These are phyloP conservation scores for Tylopilus sp. DNA, from an alignment of 1,284 basidiomycete genomes.

Conservation along the genomic window DNA sequence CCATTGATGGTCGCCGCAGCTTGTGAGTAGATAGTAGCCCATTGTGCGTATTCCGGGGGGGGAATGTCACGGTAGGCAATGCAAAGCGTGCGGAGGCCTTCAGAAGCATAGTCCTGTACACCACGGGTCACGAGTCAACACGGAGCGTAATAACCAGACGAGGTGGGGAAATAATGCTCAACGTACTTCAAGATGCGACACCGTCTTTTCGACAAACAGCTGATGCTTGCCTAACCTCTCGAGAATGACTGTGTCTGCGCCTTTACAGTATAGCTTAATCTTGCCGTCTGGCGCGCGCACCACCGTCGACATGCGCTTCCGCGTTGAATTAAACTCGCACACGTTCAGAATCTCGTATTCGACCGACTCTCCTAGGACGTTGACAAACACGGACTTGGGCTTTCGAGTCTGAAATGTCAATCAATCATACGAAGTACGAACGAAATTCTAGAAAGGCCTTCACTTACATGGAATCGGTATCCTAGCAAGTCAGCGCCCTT, in stretches of 20 bases:
- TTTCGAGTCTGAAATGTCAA: conserved; percentile 71
- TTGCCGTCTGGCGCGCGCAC: conserved; percentile 85
- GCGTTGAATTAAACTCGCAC: conserved; percentile 97
- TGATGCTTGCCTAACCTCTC: conserved; percentile 84
- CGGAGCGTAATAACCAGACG: not conserved
- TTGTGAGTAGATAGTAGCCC: conserved; percentile 84
- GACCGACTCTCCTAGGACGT: conserved; percentile 65
- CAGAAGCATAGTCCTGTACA: conserved; percentile 84
- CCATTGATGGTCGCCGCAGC: conserved; percentile 92
- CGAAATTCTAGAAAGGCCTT: conserved; percentile 18
- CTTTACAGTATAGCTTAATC: conserved; percentile 96
- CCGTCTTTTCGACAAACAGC: conserved; percentile 81
- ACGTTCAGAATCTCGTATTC: conserved; percentile 95
- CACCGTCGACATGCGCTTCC: conserved; percentile 97
- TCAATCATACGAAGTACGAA: conserved; percentile 13
- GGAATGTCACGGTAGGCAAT: conserved; percentile 91
- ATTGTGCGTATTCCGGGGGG: conserved; percentile 87
- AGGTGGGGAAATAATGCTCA: not conserved
- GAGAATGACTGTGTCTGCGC: conserved; percentile 95
- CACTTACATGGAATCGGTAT: conserved; percentile 84
- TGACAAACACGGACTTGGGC: conserved; percentile 91
- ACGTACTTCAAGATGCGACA: conserved; percentile 83
- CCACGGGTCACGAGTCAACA: not conserved
- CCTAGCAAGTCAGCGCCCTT: conserved; percentile 91
- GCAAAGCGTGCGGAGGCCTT: conserved; percentile 95